phyloP scores from a whole-genome alignment of 768 basidiomycete species.

The Leccinum barrowsii region DNA sequence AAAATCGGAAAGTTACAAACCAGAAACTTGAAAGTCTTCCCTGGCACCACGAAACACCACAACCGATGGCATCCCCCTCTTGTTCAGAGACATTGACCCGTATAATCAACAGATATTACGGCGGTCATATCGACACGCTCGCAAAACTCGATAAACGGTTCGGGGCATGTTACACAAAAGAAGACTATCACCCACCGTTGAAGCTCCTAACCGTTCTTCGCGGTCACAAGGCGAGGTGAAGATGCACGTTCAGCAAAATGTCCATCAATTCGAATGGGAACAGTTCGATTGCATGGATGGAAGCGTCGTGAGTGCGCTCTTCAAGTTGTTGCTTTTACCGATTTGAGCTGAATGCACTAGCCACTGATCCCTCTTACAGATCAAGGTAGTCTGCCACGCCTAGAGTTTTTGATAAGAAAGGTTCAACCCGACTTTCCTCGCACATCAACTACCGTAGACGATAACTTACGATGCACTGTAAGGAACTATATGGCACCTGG shows the following conservation, averaged over 20 bases:
- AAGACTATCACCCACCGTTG: constrained; percentile 12
- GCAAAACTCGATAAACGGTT: not conserved
- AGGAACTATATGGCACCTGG: constrained; percentile 63
- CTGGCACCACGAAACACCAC: not conserved
- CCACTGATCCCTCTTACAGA: constrained; percentile 8
- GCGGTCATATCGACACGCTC: not conserved
- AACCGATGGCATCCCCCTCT: not conserved
- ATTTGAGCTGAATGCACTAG: constrained; percentile 14
- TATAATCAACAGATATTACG: constrained; percentile 3
- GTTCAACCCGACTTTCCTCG: not conserved
- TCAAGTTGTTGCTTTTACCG: constrained; percentile 6
- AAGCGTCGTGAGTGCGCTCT: constrained; percentile 10
- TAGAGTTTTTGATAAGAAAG: not conserved
- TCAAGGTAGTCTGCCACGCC: not conserved
- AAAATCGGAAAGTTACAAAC: not conserved
- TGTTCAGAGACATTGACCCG: not conserved
- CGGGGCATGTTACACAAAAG: not conserved
- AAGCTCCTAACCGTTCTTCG: not conserved
- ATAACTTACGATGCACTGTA: constrained; percentile 25
- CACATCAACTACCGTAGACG: not conserved
- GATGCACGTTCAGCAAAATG: too few species aligned
- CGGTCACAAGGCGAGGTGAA: too few species aligned
- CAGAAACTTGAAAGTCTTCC: not conserved
- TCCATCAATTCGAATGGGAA: too few species aligned
- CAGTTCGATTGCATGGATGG: not conserved